Evolutionary conservation across 805 yeast species (phyloP).

Genomic region (Saturnispora besseyi): DNA sequence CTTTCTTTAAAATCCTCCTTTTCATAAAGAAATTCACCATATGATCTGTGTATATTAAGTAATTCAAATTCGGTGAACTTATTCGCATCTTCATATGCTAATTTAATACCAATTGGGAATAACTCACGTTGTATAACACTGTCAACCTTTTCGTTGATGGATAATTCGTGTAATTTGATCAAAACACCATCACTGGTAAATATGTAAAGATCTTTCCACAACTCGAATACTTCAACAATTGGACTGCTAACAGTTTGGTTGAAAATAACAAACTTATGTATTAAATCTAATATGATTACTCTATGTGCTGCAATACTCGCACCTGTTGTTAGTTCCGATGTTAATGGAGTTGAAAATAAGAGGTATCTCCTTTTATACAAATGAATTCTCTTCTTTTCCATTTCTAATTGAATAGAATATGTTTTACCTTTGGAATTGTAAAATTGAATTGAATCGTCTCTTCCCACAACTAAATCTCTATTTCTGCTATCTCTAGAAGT

Average conservation of each 20-base stretch:
- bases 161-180: conserved; percentile 57
- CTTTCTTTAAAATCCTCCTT: conserved; percentile 63
- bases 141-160: conserved; percentile 58
- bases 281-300: conserved; percentile 58
- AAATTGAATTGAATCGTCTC: conserved; percentile 52
- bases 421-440: conserved; percentile 50
- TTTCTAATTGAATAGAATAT: conserved; percentile 45
- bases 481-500: conserved; percentile 14
- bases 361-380: conserved; percentile 41
- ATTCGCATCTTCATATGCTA: conserved; percentile 37
- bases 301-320: conserved; percentile 35
- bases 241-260: conserved; percentile 59
- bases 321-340: conserved; percentile 24
- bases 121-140: conserved; percentile 61
- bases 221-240: conserved; percentile 47
- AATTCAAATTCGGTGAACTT: conserved; percentile 24
- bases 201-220: conserved; percentile 51
- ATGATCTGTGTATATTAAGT: conserved; percentile 40
- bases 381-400: conserved; percentile 44
- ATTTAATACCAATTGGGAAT: conserved; percentile 59
- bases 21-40: conserved; percentile 65
- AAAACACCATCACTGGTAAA: conserved; percentile 71
- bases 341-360: conserved; percentile 37
- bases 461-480: conserved; percentile 48
- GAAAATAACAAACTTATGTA: conserved; percentile 62